Base-by-base conservation (phyloP, 352 stramenopile species). In the Phytophthora tentaculata region DNA sequence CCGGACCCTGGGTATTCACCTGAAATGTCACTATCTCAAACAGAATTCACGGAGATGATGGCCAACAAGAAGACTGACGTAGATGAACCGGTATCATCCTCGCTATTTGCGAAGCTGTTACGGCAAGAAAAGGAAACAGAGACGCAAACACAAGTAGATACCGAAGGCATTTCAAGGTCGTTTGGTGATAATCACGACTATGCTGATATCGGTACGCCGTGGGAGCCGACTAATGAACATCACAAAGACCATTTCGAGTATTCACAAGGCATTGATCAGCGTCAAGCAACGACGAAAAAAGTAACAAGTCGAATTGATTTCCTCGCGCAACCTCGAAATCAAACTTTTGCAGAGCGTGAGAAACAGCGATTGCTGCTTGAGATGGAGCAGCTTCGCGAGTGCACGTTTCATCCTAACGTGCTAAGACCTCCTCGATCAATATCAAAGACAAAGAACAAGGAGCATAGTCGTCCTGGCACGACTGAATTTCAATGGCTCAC, bases 361-460 rank as follows among this genome's bases (percentile, higher is more conserved):
- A 93, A 89, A 53, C 68, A 81, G 10, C 80, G 86, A 12, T 55
- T 95, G 2, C 17, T 78, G 5, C 59, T 71, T 16, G 84, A 95
- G 56, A 82, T 91, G 61, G 78, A 88, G 28, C 66, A 64, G 13
- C 67, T 95, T 23, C 77, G 67, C 13, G 81, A 92, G 54, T 93
- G 84, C 51, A 92, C 84, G 5, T 95, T 93, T 60, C 80, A 67
- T 24, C 87, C 87, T 13, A 83, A 86, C 35, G 61, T 74, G 4
- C 52, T 54, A 28, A 82, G 81, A 28, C 67, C 53, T 47, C 24
- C 68, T 43, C 51, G 35, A 44, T 61, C 63, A 35, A 54, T 56
- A 41, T 12, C 56, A 28, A 66, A 56, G 39, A 12, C 48, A 12
- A 53, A 35, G 23, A 32, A 35, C 26, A 19, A 52, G 20, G 35